Base-by-base conservation (phyloP, 108 stramenopile species). In the Nannochloropsis granulata region DNA sequence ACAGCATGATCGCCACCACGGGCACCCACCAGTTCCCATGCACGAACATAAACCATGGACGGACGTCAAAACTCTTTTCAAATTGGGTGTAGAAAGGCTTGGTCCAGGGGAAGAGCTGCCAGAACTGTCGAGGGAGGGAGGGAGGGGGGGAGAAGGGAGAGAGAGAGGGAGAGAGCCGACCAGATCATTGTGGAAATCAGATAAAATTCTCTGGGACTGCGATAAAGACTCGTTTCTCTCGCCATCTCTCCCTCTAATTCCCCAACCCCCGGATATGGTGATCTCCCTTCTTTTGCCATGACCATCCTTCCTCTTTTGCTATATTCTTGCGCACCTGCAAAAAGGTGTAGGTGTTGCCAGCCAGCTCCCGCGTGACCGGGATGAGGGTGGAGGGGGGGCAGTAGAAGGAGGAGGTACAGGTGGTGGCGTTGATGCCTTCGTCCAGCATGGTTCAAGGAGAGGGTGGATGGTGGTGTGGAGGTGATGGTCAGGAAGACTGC, bases 21-120 rank as follows among this genome's bases (percentile, higher is more conserved):
- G 88, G 88, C 45, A 89, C 24, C 45, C 71, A 34, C 44, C 56
- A 84, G 81, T 86, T 71, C 56, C 21, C 56, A n/a, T 71, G 56
- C 11, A 71, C 56, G 56, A 71, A 71, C n/a, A 71, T n/a, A n/a
- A 2, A 71, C 56, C 56, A 71, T n/a, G 56, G 56, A 2, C 56
- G 56, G 56, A 71, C 56, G n/a, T 71, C 56, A 10, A 71, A 71
- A n/a, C 10, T n/a, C n/a, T 71, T 71, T 11, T 71, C 56, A 10
- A 71, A n/a, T 7, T 2, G 16, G 16, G 56, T 71, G 56, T 71
- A 71, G n/a, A 71, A 71, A 7, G 56, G 56, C 56, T 71, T n/a
- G 56, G 21, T 71, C 56, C 56, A 71, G 16, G 56, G 56, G n/a
- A 71, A 71, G 7, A 71, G 56, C 56, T 71, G 56, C 56, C 56